A percentile compares a stretch with the other conserved stretches of the same genome.
phyloP scores from a whole-genome alignment of 306 rosid species.

The Ammopiptanthus mongolicus region DNA sequence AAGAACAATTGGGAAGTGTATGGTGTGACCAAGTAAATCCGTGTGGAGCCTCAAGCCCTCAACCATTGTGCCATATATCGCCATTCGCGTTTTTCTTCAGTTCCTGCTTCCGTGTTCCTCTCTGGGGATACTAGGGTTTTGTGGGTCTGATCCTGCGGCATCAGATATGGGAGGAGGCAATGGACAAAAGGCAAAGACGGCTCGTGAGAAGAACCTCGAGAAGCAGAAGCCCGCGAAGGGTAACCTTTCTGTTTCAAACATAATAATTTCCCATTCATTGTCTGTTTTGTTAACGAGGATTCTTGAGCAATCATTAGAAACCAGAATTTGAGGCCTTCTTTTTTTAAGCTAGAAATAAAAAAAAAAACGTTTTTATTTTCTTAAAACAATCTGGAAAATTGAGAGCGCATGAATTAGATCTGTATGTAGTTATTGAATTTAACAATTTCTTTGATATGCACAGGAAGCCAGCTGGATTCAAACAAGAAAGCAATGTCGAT shows the following conservation, averaged over 20 bases:
- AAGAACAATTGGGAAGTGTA: not conserved
- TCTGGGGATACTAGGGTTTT: constrained; percentile 40
- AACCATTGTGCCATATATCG: not conserved
- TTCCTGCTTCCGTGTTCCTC: too few relatives aligned
- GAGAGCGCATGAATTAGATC: not conserved
- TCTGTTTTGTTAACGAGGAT: not conserved
- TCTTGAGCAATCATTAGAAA: not conserved
- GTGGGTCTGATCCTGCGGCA: constrained; percentile 24
- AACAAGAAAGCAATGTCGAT: constrained; percentile 77
- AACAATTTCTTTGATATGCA: not conserved
- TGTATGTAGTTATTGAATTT: not conserved
- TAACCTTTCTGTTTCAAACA: not conserved
- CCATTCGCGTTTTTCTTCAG: not conserved
- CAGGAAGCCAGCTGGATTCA: constrained; percentile 75
- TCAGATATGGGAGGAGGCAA: constrained; percentile 76
- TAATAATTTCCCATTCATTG: not conserved
- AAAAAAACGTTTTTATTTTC: not conserved
- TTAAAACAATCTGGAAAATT: not conserved
- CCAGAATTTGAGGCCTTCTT: not conserved
- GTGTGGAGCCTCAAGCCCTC: not conserved
- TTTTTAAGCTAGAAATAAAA: not conserved
- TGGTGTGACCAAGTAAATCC: not conserved
- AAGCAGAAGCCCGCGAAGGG: constrained; percentile 63
- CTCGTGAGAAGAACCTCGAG: constrained; percentile 69
- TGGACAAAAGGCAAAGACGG: constrained; percentile 75